Evolutionary conservation across 1,139 yeast species (phyloP).

Genomic region (Geotrichum fermentans): DNA sequence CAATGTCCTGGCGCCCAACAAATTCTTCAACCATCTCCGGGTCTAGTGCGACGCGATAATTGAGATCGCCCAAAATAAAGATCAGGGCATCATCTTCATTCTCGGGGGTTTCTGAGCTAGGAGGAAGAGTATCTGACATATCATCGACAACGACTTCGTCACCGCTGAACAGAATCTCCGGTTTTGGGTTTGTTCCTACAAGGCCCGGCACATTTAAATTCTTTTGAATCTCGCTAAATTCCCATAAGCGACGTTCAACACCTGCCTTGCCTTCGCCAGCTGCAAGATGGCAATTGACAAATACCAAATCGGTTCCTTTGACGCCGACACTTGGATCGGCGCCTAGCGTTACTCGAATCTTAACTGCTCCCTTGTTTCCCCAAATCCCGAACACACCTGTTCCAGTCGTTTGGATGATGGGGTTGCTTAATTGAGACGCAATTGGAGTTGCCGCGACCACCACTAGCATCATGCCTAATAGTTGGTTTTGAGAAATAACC

Average conservation of each 20-base stretch:
- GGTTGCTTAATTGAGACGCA: conserved; percentile 38
- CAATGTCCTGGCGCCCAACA: conserved; percentile 44
- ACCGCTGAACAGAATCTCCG: conserved; percentile 17
- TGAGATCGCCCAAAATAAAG: conserved; percentile 68
- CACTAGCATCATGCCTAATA: conserved; percentile 48
- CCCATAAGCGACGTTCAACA: conserved; percentile 42
- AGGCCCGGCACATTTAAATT: conserved; percentile 30
- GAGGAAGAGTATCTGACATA: conserved; percentile 13
- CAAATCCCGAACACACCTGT: conserved; percentile 53
- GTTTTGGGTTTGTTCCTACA: conserved; percentile 21
- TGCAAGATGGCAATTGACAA: conserved; percentile 62
- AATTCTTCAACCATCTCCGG: conserved; percentile 43
- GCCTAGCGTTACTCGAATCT: conserved; percentile 37
- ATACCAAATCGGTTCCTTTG: conserved; percentile 46
- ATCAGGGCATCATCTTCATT: conserved; percentile 29
- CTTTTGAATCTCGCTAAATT: conserved; percentile 40
- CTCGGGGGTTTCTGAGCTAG: not conserved
- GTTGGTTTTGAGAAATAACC: conserved; percentile 42
- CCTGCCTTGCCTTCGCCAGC: conserved; percentile 60
- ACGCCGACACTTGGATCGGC: conserved; percentile 29
- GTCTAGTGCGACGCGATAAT: conserved; percentile 55
- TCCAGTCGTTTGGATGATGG: conserved; percentile 45
- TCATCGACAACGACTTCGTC: conserved; percentile 12
- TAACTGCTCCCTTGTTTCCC: conserved; percentile 58
- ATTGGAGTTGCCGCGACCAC: conserved; percentile 38